Conservation (phyloP, 768 basidiomycete species). For the Trametes sanguinea region DNA sequence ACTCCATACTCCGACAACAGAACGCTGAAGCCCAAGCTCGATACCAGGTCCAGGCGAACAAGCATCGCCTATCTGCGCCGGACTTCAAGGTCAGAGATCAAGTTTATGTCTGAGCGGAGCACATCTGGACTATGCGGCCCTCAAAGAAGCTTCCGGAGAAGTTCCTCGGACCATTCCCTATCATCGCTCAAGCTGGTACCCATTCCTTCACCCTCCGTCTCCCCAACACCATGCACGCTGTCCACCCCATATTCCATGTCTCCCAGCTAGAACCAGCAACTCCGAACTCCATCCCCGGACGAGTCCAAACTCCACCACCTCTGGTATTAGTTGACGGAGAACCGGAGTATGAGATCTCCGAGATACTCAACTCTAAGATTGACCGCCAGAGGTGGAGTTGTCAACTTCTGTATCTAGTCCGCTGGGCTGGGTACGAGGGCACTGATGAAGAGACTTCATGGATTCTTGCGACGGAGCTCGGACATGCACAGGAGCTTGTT, state of each 20-base stretch:
- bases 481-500: not conserved
- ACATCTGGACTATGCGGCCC: constrained; percentile 1
- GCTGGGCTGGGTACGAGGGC: constrained; percentile 6
- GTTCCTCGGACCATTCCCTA: constrained; percentile 25
- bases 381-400: not conserved
- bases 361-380: constrained; percentile 18
- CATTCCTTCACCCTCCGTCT: constrained; percentile 28
- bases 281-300: not conserved
- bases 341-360: constrained; percentile 11
- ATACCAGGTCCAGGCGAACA: constrained; percentile 13
- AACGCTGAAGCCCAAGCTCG: constrained; percentile 21
- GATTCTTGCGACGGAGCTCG: constrained; percentile 1
- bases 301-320: constrained; percentile 10
- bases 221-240: constrained; percentile 21
- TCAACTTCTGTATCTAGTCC: constrained; percentile 1
- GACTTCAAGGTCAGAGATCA: constrained; percentile 9
- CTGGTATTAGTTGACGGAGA: constrained; percentile 14
- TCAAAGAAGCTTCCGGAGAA: constrained; percentile 30
- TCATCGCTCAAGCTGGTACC: constrained; percentile 25
- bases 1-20: constrained; percentile 21
- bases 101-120: not conserved
- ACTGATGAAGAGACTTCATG: constrained; percentile 1
- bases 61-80: not conserved
- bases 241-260: constrained; percentile 30
- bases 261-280: constrained; percentile 15